Percentiles rank a stretch among this genome's conserved stretches.
These are phyloP conservation scores for Leishmania mexicana DNA, from an alignment of 208 protist genomes.

Conservation along the genomic window DNA sequence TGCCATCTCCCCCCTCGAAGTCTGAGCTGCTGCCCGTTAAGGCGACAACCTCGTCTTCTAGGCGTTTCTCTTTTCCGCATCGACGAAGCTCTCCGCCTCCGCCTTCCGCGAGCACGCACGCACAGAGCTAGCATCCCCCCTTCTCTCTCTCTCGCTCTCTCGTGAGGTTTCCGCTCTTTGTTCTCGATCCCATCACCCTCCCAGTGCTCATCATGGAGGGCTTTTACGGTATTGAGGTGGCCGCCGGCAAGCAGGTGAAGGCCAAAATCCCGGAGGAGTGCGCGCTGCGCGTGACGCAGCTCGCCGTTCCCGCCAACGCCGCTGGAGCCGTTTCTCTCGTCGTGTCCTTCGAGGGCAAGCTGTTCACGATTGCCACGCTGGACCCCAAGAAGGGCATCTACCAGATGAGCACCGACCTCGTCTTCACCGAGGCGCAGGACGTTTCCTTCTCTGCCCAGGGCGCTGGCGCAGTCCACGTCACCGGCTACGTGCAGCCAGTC, in stretches of 20 bases:
- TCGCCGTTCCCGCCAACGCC: conserved; percentile 85
- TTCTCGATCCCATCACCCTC: background rate
- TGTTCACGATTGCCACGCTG: conserved; percentile 88
- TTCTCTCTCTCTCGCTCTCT: background rate
- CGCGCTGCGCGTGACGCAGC: conserved; percentile 86
- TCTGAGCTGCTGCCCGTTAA: background rate
- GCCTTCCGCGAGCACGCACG: background rate
- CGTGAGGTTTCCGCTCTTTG: background rate
- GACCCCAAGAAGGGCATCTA: conserved; percentile 82
- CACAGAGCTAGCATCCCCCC: background rate
- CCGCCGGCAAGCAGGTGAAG: conserved; percentile 77
- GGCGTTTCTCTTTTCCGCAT: background rate
- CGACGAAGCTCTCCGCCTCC: background rate
- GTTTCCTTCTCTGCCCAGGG: conserved; percentile 76
- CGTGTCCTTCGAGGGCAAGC: conserved; percentile 84
- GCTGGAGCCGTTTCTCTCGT: conserved; percentile 71
- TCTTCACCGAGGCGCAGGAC: conserved; percentile 83
- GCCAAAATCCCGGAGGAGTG: conserved; percentile 83
- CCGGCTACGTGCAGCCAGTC: conserved; percentile 86
- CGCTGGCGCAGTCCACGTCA: conserved; percentile 76
- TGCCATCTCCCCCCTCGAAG: background rate
- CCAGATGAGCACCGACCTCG: conserved; percentile 88
- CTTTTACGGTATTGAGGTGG: conserved; percentile 85
- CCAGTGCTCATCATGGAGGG: conserved; percentile 68
- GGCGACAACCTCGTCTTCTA: background rate